phyloP scores from a whole-genome alignment of 108 stramenopile species.

The Schizochytrium sp. region DNA sequence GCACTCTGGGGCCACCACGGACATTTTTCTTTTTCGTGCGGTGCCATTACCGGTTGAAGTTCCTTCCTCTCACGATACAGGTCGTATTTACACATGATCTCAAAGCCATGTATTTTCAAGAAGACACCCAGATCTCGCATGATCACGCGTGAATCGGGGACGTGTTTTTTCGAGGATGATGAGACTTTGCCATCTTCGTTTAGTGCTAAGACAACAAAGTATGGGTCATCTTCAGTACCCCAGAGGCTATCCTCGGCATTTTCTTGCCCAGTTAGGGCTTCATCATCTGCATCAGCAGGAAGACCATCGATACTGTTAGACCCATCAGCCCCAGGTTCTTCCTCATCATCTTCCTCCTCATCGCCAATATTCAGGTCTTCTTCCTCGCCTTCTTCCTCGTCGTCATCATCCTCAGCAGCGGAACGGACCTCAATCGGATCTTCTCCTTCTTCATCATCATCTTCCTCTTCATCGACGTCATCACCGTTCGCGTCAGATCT shows the following conservation, averaged over 20 bases:
- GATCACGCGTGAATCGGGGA: not conserved
- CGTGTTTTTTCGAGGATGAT: not conserved
- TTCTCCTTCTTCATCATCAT: not conserved
- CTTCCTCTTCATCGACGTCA: not conserved
- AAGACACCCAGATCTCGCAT: conserved; percentile 10
- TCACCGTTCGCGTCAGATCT: not conserved
- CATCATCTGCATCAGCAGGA: not conserved
- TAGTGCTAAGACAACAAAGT: not conserved
- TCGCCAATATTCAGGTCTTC: not conserved
- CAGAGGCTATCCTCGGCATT: not conserved
- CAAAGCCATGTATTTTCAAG: not conserved
- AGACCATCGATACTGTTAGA: not conserved
- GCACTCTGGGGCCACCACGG: conserved; percentile 39
- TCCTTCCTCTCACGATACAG: not conserved
- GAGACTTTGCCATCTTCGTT: not conserved
- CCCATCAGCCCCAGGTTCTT: not conserved
- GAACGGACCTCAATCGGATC: not conserved
- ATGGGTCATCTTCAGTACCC: not conserved
- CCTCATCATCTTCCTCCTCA: not conserved
- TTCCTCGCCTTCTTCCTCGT: not conserved
- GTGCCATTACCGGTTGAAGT: not conserved
- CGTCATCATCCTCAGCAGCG: not conserved
- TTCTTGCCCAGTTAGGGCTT: not conserved
- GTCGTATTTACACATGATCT: conserved; percentile 12
- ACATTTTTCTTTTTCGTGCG: not conserved